These are phyloP conservation scores for Heterobasidion irregulare DNA, from an alignment of 1,284 basidiomycete species.

Conservation along the genomic window DNA sequence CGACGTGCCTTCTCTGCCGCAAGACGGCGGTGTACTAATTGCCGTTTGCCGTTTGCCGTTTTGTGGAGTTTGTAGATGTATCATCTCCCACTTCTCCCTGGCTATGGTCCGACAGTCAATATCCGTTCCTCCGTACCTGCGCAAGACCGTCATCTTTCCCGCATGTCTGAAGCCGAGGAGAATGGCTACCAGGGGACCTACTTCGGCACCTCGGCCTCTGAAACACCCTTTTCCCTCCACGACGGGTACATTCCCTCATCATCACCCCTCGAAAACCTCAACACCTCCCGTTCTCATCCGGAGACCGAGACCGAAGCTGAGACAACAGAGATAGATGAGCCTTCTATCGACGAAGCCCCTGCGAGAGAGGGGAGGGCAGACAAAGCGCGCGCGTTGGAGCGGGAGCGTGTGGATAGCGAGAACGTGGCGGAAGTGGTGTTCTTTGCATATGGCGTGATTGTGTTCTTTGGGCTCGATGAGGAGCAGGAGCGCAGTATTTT, in stretches of 20 bases:
- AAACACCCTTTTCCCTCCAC: slow-evolving; percentile 16
- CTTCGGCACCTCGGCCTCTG: slow-evolving; percentile 41
- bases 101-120: slow-evolving; percentile 81
- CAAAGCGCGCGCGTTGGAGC: neutral
- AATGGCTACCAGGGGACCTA: slow-evolving; percentile 84
- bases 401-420: slow-evolving; percentile 22
- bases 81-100: slow-evolving; percentile 84
- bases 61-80: slow-evolving; percentile 56
- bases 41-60: too few species aligned
- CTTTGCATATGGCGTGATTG: slow-evolving; percentile 80
- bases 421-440: slow-evolving; percentile 80
- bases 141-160: slow-evolving; percentile 29
- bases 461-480: slow-evolving; percentile 82
- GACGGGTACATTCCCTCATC: slow-evolving; percentile 51
- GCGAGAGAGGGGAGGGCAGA: neutral
- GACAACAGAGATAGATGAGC: neutral
- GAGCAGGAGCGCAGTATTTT: slow-evolving; percentile 71
- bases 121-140: slow-evolving; percentile 76
- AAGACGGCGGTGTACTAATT: neutral
- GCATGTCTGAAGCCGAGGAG: slow-evolving; percentile 83
- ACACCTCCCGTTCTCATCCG: neutral
- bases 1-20: neutral
- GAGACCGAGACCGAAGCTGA: neutral
- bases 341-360: neutral
- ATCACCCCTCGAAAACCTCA: slow-evolving; percentile 25